phyloP scores from a whole-genome alignment of 2,329 filamentous ascomycete genomes.

The Elsinoe ampelina region DNA sequence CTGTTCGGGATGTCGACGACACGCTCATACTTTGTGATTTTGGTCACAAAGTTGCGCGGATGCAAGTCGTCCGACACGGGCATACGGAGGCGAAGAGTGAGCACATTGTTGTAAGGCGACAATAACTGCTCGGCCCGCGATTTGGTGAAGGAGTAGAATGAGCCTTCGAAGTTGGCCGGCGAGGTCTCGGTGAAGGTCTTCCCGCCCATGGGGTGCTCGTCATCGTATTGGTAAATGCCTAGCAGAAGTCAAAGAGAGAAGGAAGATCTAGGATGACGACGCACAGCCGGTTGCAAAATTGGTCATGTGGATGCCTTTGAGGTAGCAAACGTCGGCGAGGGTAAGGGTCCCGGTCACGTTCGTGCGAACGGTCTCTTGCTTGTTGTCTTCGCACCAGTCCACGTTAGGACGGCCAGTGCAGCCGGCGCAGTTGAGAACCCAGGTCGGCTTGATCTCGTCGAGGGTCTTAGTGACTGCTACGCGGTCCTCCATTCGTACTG shows the following conservation, averaged over 20 bases:
- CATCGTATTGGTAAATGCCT: conserved; percentile 52
- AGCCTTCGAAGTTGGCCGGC: conserved; percentile 54
- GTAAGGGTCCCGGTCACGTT: conserved; percentile 59
- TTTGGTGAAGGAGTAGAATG: conserved; percentile 61
- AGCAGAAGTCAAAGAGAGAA: neutral
- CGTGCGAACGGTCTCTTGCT: conserved; percentile 56
- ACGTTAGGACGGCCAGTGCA: conserved; percentile 59
- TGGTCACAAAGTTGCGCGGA: conserved; percentile 59
- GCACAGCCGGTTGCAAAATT: conserved; percentile 58
- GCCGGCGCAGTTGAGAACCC: conserved; percentile 58
- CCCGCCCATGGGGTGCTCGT: conserved; percentile 50
- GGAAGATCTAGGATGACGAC: neutral
- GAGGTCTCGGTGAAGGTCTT: conserved; percentile 54
- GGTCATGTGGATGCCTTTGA: conserved; percentile 52
- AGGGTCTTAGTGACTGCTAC: conserved; percentile 49
- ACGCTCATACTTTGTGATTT: conserved; percentile 55
- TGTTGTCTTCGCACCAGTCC: conserved; percentile 64
- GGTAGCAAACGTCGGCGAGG: conserved; percentile 52
- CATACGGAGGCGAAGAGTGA: conserved; percentile 60
- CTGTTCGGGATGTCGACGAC: conserved; percentile 61
- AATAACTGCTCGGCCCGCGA: conserved; percentile 56
- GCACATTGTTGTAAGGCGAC: conserved; percentile 51
- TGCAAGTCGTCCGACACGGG: conserved; percentile 60
- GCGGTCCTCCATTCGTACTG: conserved; percentile 56
- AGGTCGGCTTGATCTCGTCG: conserved; percentile 51